phyloP scores from a whole-genome alignment of 1,284 basidiomycete species.

The Puccinia hordei region DNA sequence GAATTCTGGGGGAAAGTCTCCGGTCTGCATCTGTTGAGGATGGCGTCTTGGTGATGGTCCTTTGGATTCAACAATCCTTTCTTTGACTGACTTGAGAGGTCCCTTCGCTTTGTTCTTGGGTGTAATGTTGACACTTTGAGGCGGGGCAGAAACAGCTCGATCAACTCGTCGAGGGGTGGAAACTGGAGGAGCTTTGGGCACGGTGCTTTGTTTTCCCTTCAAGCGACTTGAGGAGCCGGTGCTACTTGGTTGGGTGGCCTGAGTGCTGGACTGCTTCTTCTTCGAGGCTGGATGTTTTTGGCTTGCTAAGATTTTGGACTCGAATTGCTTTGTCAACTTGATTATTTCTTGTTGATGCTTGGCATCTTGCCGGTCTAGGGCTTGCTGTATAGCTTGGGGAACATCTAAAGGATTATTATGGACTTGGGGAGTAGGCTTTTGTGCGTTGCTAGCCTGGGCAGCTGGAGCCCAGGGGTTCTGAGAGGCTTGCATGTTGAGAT shows the following conservation, averaged over 20 bases:
- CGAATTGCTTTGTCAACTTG: not conserved
- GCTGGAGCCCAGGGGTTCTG: too few relatives aligned
- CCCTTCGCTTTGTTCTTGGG: not conserved
- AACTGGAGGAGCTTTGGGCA: not conserved
- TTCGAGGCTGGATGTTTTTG: not conserved
- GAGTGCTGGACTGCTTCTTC: not conserved
- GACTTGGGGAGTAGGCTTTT: too few relatives aligned
- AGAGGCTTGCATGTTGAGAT: not conserved
- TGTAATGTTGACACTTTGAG: not conserved
- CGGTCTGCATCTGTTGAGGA: too few relatives aligned
- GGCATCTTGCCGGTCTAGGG: not conserved
- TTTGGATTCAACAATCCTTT: too few relatives aligned
- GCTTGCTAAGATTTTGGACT: not conserved
- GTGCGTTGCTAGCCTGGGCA: too few relatives aligned
- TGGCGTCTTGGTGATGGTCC: too few relatives aligned
- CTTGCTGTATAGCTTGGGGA: not conserved
- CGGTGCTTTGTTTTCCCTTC: not conserved
- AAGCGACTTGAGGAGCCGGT: not conserved
- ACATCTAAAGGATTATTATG: too few relatives aligned
- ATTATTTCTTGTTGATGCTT: not conserved
- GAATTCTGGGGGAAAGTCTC: too few relatives aligned
- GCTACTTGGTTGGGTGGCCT: not conserved
- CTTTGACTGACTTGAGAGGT: not conserved
- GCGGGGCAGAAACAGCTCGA: slow-evolving; percentile 9
- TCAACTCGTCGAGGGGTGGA: not conserved